Percentiles rank a stretch among this genome's conserved stretches.
Evolutionary conservation across 192 early-diverging fungal species (phyloP).

Genomic region (Podila epicladia): DNA sequence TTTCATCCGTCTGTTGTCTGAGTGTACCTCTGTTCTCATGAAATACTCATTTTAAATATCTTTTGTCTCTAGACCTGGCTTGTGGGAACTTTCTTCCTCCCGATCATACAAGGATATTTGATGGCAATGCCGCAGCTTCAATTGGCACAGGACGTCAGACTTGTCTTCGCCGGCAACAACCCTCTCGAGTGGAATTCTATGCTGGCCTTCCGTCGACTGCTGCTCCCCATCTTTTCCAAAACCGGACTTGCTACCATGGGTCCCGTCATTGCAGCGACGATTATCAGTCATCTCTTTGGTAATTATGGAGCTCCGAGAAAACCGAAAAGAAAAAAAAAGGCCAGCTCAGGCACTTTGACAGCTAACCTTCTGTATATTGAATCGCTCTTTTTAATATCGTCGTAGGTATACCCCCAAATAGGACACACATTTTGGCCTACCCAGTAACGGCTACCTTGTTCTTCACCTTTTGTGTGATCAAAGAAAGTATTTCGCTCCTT

Average conservation of each 20-base stretch:
- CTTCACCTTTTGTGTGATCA: slow-evolving; percentile 16
- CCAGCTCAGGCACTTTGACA: not conserved
- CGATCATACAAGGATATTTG: slow-evolving; percentile 68
- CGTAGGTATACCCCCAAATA: not conserved
- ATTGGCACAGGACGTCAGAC: slow-evolving; percentile 30
- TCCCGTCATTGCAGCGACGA: slow-evolving; percentile 13
- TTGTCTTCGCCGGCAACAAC: slow-evolving; percentile 22
- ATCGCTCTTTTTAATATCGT: not conserved
- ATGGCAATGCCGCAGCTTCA: slow-evolving; percentile 62
- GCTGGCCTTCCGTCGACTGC: slow-evolving; percentile 18
- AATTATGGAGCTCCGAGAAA: not conserved
- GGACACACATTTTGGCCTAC: slow-evolving; percentile 16
- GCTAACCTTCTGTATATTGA: not conserved
- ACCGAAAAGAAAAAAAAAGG: no score
- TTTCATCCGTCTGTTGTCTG: not conserved
- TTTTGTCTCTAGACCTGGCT: slow-evolving; percentile 70
- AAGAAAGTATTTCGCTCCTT: slow-evolving; percentile 11
- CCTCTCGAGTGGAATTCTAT: slow-evolving; percentile 20
- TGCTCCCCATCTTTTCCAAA: slow-evolving; percentile 12
- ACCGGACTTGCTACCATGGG: slow-evolving; percentile 4
- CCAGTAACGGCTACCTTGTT: not conserved
- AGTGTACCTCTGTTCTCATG: not conserved
- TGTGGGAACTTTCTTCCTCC: slow-evolving; percentile 77
- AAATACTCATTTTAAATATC: not conserved
- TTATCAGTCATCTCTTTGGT: slow-evolving; percentile 5